phyloP scores from a whole-genome alignment of 192 early-diverging fungal genomes.

The Phycomyces nitens region DNA sequence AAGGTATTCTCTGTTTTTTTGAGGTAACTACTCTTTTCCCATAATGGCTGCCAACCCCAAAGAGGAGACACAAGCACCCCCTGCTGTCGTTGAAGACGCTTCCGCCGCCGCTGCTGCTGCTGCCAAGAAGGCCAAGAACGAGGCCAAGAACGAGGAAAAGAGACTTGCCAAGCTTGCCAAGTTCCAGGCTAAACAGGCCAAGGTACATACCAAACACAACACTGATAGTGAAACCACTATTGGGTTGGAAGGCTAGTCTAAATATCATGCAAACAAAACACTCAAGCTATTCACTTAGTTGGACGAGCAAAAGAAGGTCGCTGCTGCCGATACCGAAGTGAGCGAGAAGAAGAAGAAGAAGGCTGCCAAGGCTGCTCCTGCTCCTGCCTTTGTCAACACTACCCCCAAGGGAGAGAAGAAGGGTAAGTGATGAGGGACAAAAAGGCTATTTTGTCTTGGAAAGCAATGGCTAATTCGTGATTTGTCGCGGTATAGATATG shows the following conservation, averaged over 20 bases:
- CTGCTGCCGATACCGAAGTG: conserved; percentile 5
- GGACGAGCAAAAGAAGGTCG: conserved; percentile 15
- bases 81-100: conserved; percentile 4
- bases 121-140: conserved; percentile 69
- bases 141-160: conserved; percentile 89
- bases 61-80: conserved; percentile 8
- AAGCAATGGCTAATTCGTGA: not conserved
- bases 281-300: conserved; percentile 7
- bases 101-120: conserved; percentile 27
- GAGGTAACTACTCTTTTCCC: not conserved
- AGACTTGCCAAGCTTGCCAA: conserved; percentile 89
- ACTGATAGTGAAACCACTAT: not conserved
- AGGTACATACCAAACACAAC: conserved; percentile 31
- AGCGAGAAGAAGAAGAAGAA: conserved; percentile 60
- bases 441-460: not conserved
- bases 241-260: no score
- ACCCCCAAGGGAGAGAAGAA: conserved; percentile 90
- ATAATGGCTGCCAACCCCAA: not conserved
- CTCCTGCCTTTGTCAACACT: conserved; percentile 71
- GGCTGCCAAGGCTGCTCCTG: conserved; percentile 47
- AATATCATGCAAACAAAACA: not conserved
- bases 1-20: no score
- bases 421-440: conserved; percentile 27
- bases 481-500: conserved; percentile 52
- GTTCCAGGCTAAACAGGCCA: conserved; percentile 86